A percentile compares a stretch with the other conserved stretches of the same genome.
phyloP scores from a whole-genome alignment of 108 stramenopile species.

The Asterionellopsis glacialis region DNA sequence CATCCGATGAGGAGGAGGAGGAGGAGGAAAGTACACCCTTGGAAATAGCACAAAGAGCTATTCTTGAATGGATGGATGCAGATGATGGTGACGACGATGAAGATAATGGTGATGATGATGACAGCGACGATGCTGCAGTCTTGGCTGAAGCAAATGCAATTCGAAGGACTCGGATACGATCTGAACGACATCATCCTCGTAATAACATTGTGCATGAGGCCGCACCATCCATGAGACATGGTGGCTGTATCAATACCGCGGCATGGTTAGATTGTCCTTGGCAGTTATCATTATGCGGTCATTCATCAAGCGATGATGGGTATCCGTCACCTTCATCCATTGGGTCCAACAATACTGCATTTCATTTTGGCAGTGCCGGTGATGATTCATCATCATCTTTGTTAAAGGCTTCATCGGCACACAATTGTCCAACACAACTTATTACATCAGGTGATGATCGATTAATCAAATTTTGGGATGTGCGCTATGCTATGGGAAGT shows the following conservation, averaged over 20 bases:
- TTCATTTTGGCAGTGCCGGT: background rate
- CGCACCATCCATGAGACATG: conserved; percentile 49
- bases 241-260: conserved; percentile 83
- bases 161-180: conserved; percentile 2
- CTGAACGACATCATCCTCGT: too few relatives aligned
- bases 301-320: conserved; percentile 1
- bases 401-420: background rate
- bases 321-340: background rate
- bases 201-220: background rate
- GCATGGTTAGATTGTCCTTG: conserved; percentile 73
- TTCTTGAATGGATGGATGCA: conserved; percentile 6
- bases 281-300: conserved; percentile 39
- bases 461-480: conserved; percentile 78
- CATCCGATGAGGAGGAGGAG: conserved; percentile 7
- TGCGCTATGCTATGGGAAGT: conserved; percentile 65
- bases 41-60: background rate
- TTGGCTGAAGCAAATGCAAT: background rate
- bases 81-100: conserved; percentile 11
- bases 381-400: background rate
- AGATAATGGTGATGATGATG: conserved; percentile 9
- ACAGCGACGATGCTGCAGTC: too few relatives aligned
- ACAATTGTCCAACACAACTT: conserved; percentile 67
- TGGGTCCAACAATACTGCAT: background rate
- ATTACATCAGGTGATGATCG: conserved; percentile 75
- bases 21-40: conserved; percentile 1